These are phyloP conservation scores for Euphorbia peplus DNA, from an alignment of 345 rosid genomes.

Conservation along the genomic window DNA sequence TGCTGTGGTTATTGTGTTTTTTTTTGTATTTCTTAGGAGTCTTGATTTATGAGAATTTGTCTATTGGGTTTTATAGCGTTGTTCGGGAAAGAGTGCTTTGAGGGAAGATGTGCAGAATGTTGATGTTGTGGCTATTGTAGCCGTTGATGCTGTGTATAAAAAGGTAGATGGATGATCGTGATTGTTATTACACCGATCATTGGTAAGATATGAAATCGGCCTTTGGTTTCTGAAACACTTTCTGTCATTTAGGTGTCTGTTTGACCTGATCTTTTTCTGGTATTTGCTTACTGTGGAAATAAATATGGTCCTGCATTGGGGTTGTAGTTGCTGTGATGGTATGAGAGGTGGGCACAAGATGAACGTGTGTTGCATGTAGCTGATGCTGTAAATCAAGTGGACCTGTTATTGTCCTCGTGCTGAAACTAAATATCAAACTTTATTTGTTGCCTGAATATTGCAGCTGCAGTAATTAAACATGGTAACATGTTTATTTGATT, in stretches of 20 bases:
- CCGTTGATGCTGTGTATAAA: conserved; percentile 72
- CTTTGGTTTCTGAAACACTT: conserved; percentile 26
- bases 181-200: conserved; percentile 34
- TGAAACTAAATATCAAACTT: conserved; percentile 18
- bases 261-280: conserved; percentile 29
- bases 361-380: conserved; percentile 26
- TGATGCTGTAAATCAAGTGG: conserved; percentile 36
- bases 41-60: conserved; percentile 38
- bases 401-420: conserved; percentile 21
- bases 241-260: conserved; percentile 25
- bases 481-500: conserved; percentile 30
- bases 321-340: conserved; percentile 37
- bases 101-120: conserved; percentile 54
- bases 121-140: conserved; percentile 46
- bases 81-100: conserved; percentile 51
- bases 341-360: conserved; percentile 24
- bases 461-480: conserved; percentile 18
- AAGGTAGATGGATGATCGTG: conserved; percentile 54
- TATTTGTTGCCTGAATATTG: conserved; percentile 31
- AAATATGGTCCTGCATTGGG: conserved; percentile 26
- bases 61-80: conserved; percentile 60
- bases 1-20: conserved; percentile 3
- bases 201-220: conserved; percentile 39
- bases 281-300: conserved; percentile 24
- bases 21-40: conserved; percentile 7